Percentiles rank a stretch among this genome's conserved stretches.
phyloP scores from a whole-genome alignment of 169 alveolate genomes.

The Plasmodium billcollinsi region DNA sequence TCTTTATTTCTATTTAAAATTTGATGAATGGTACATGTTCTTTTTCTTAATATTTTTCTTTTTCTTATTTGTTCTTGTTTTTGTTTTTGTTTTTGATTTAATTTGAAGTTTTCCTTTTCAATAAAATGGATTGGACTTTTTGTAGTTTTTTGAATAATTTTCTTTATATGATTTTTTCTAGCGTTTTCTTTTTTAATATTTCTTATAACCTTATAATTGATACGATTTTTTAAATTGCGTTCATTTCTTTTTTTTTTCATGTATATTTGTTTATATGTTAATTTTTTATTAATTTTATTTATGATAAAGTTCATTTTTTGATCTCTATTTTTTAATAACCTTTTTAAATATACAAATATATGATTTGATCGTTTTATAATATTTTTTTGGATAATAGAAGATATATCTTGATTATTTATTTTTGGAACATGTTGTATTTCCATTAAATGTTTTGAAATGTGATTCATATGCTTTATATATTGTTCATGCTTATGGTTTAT shows the following conservation, averaged over 20 bases:
- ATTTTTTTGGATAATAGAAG: neutral
- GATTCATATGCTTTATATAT: slow-evolving; percentile 7
- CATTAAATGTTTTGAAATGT: neutral
- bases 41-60: neutral
- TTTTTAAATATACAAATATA: neutral
- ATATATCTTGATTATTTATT: neutral
- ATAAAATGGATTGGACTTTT: no score
- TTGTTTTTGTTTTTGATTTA: neutral
- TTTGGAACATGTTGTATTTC: neutral
- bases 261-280: no score
- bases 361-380: neutral
- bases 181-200: neutral
- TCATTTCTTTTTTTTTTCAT: neutral
- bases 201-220: neutral
- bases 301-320: neutral
- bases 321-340: slow-evolving; percentile 1
- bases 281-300: no score
- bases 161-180: neutral
- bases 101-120: neutral
- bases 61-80: neutral
- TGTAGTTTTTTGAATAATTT: neutral
- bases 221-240: neutral
- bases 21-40: neutral
- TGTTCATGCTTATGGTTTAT: neutral
- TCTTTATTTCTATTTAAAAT: neutral